A percentile compares a stretch with the other conserved stretches of the same genome.
These are phyloP conservation scores for Trametes maxima DNA, from an alignment of 768 basidiomycete genomes.

Conservation along the genomic window DNA sequence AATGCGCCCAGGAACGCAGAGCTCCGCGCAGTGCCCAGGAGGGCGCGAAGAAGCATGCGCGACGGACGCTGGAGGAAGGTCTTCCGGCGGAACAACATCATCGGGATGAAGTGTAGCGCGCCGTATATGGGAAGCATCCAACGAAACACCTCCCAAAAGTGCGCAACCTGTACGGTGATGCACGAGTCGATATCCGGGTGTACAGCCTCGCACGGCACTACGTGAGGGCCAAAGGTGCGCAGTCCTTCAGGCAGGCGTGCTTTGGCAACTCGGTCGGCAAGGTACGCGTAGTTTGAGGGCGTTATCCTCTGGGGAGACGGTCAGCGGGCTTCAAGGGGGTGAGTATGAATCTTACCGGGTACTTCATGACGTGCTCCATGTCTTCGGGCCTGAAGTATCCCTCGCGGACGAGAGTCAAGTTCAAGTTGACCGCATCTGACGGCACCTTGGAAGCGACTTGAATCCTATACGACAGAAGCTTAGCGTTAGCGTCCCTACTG, in stretches of 20 bases:
- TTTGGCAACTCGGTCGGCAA: slow-evolving; percentile 48
- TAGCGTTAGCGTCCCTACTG: too few species aligned
- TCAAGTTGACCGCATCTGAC: slow-evolving; percentile 58
- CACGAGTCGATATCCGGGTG: slow-evolving; percentile 78
- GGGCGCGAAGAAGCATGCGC: slow-evolving; percentile 63
- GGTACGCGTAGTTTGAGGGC: slow-evolving; percentile 48
- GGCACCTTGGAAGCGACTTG: slow-evolving; percentile 67
- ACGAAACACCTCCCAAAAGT: slow-evolving; percentile 79
- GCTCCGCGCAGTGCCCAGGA: slow-evolving; percentile 76
- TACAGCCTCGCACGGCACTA: slow-evolving; percentile 68
- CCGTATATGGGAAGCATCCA: slow-evolving; percentile 88
- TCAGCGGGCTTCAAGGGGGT: background rate
- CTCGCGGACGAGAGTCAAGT: slow-evolving; percentile 59
- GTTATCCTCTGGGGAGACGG: slow-evolving; percentile 50
- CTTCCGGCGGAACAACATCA: slow-evolving; percentile 77
- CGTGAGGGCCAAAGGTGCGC: slow-evolving; percentile 47
- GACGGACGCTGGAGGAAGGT: slow-evolving; percentile 67
- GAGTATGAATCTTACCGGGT: slow-evolving; percentile 42
- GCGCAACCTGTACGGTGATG: slow-evolving; percentile 56
- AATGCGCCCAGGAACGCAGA: slow-evolving; percentile 87
- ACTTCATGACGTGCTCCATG: slow-evolving; percentile 55
- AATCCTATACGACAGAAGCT: slow-evolving; percentile 56
- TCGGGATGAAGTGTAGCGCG: slow-evolving; percentile 87
- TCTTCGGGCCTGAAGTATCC: slow-evolving; percentile 56
- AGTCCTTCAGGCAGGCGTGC: slow-evolving; percentile 35